Percentiles rank a stretch among this genome's conserved stretches.
phyloP scores from a whole-genome alignment of 2,329 filamentous ascomycete species.

The Lomentospora prolificans region DNA sequence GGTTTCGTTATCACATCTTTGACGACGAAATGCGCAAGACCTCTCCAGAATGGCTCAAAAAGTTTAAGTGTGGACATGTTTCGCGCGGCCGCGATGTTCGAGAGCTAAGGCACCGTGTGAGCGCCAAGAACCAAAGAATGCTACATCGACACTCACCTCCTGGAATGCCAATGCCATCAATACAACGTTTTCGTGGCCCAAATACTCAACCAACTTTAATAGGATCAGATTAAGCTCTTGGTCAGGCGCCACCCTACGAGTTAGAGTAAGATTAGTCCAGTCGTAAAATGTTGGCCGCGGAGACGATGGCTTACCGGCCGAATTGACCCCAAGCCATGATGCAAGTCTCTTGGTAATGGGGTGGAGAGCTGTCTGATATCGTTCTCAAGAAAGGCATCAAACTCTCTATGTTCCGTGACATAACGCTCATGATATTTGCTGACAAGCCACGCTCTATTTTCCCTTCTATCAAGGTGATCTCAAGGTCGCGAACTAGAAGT shows the following conservation, averaged over 20 bases:
- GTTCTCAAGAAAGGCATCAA: slow-evolving; percentile 62
- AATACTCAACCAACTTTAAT: slow-evolving; percentile 72
- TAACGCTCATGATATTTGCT: slow-evolving; percentile 14
- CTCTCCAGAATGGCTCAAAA: slow-evolving; percentile 82
- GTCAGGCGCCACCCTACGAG: slow-evolving; percentile 56
- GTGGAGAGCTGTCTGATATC: slow-evolving; percentile 58
- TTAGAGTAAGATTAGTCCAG: background rate
- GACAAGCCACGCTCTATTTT: background rate
- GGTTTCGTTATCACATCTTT: slow-evolving; percentile 73
- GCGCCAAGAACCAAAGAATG: background rate
- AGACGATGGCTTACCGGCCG: slow-evolving; percentile 45
- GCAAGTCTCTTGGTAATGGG: slow-evolving; percentile 69
- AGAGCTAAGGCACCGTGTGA: background rate
- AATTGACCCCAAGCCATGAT: slow-evolving; percentile 81
- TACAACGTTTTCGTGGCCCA: slow-evolving; percentile 73
- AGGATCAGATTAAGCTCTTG: slow-evolving; percentile 82
- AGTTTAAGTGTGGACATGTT: slow-evolving; percentile 55
- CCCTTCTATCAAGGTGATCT: slow-evolving; percentile 12
- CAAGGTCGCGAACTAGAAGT: slow-evolving; percentile 45
- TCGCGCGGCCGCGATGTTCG: slow-evolving; percentile 59
- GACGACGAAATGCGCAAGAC: slow-evolving; percentile 69
- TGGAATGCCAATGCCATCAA: slow-evolving; percentile 74
- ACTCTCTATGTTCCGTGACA: slow-evolving; percentile 22
- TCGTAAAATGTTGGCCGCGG: background rate
- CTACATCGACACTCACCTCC: slow-evolving; percentile 42